Evolutionary conservation across 176 grass and related monocot species (phyloP), one percentile per base, ranked within the genome.

Genomic region (Bonia amplexicaulis): DNA sequence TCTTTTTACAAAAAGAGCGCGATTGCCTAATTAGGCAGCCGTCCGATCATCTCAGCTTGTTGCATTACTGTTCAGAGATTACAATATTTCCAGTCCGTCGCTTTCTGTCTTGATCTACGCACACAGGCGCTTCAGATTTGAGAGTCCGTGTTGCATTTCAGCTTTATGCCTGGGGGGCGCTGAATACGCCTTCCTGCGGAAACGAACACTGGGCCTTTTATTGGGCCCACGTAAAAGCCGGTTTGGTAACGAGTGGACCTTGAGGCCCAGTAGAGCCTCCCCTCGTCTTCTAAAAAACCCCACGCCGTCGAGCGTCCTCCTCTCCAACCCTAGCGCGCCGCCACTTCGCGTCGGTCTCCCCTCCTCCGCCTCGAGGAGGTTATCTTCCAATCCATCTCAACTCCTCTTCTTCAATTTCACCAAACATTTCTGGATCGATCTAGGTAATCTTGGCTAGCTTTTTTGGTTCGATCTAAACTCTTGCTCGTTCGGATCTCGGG

Each of bases 271-370:
- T 61, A 61, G 0, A 17, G 14, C 6, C 1, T 1, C 15, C 6
- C 61, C 7, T 65, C 46, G 65, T 79, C 26, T 7, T 80, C 65
- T 15, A 39, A 48, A 39, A 48, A 49, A 71, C 66, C 40, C 57
- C 25, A n/a, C 16, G 16, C 10, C 33, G 12, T 2, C 35, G 20
- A 4, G 31, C 27, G 6, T 23, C 23, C 17, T 41, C 47, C 26
- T 11, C 68, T 27, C 37, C 15, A 79, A 88, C 75, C 84, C 84
- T 86, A 86, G 75, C 52, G 53, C 66, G 54, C 72, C 59, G 72
- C 82, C 62, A 9, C 72, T 53, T 35, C 72, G 72, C 82, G 11
- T 45, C 59, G 39, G 1, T n/a, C 51, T 15, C 65, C 16, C 37
- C 12, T 31, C 44, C 11, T 23, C 77, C 2, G 7, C 46, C 0